Evolutionary conservation across 1,139 yeast species (phyloP).

Genomic region (Nakaseomyces uthaithaninus): DNA sequence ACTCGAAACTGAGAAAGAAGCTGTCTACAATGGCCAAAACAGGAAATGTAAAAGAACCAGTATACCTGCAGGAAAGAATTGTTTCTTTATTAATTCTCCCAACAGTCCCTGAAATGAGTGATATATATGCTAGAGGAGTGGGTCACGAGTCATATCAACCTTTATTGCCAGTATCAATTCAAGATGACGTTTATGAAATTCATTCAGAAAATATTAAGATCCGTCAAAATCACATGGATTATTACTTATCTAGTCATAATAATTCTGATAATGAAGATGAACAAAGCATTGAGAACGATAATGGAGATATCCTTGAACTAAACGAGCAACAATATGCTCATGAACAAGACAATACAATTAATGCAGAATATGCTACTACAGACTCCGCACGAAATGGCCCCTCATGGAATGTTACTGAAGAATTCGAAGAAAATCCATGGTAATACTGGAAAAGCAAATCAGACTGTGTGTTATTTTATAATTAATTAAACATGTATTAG

Average conservation of each 20-base stretch:
- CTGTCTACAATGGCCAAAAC: slow-evolving; percentile 30
- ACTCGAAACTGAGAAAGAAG: slow-evolving; percentile 35
- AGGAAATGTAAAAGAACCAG: slow-evolving; percentile 11
- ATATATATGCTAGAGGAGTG: slow-evolving; percentile 53
- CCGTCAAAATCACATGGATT: slow-evolving; percentile 15
- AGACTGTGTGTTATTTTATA: no score
- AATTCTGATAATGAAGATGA: slow-evolving; percentile 9
- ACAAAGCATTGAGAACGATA: slow-evolving; percentile 10
- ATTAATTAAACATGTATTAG: no score
- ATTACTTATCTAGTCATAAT: background rate
- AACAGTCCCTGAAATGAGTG: slow-evolving; percentile 49
- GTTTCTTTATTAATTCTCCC: slow-evolving; percentile 42
- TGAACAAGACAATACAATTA: slow-evolving; percentile 12
- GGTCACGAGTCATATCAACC: slow-evolving; percentile 47
- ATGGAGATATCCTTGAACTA: slow-evolving; percentile 7
- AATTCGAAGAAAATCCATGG: slow-evolving; percentile 32
- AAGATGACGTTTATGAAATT: slow-evolving; percentile 59
- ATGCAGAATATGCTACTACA: slow-evolving; percentile 8
- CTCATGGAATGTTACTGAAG: slow-evolving; percentile 22
- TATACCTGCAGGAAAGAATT: slow-evolving; percentile 22
- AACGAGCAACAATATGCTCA: no score
- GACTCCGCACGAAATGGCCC: slow-evolving; percentile 23
- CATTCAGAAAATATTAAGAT: slow-evolving; percentile 36
- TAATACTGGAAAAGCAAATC: no score
- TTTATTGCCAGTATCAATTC: slow-evolving; percentile 47